Percentiles rank a stretch among this genome's conserved stretches.
These are phyloP conservation scores for Tylopilus balloui DNA, from an alignment of 768 basidiomycete species.

Conservation along the genomic window DNA sequence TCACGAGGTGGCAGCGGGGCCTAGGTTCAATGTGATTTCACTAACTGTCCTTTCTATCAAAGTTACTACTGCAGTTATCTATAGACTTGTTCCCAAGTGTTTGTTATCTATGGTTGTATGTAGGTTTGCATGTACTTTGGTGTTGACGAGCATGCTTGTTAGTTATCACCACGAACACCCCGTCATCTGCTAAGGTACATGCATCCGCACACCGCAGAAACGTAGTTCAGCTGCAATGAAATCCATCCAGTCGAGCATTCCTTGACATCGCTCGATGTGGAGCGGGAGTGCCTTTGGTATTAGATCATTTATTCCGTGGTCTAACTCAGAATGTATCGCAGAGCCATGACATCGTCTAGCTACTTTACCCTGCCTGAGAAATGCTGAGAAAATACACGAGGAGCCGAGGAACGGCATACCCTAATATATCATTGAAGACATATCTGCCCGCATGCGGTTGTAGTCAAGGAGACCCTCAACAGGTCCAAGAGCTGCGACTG, in stretches of 20 bases:
- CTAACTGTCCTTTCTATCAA: background rate
- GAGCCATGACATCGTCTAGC: constrained; percentile 18
- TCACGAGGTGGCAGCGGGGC: constrained; percentile 27
- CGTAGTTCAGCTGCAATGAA: background rate
- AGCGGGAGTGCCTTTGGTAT: constrained; percentile 2
- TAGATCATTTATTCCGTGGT: constrained; percentile 18
- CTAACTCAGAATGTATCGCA: constrained; percentile 20
- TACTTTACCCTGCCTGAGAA: constrained; percentile 6
- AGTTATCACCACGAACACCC: background rate
- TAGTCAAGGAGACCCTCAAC: constrained; percentile 94
- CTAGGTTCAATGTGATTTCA: constrained; percentile 3
- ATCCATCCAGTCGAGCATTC: background rate
- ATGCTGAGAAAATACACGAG: background rate
- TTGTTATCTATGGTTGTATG: constrained; percentile 12
- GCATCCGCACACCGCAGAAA: background rate
- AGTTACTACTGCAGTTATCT: background rate
- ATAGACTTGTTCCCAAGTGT: background rate
- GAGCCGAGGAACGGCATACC: background rate
- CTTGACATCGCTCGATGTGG: background rate
- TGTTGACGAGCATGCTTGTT: background rate
- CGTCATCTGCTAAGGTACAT: no score
- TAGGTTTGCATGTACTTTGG: constrained; percentile 12
- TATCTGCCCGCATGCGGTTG: constrained; percentile 80
- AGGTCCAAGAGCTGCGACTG: constrained; percentile 84
- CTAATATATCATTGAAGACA: constrained; percentile 76